phyloP scores from a whole-genome alignment of 2,329 filamentous ascomycete species.

The Cladosporium oxysporum region DNA sequence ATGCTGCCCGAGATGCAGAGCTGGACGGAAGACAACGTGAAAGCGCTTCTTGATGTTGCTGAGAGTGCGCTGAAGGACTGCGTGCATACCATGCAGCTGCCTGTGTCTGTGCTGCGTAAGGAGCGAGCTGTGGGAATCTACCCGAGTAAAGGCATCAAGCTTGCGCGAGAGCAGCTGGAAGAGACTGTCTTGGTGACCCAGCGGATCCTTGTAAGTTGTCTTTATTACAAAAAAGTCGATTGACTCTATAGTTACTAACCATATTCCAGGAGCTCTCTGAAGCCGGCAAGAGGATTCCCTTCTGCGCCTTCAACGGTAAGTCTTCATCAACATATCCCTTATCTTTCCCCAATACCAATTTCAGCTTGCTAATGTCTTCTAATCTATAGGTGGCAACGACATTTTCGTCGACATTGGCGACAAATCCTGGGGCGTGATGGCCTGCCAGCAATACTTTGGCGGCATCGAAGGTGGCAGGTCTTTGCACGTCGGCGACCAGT shows the following conservation, averaged over 20 bases:
- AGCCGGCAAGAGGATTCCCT: constrained; percentile 71
- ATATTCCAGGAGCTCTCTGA: constrained; percentile 65
- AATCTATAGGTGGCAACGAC: constrained; percentile 70
- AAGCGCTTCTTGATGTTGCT: constrained; percentile 80
- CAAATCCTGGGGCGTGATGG: constrained; percentile 92
- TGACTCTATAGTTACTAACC: not conserved
- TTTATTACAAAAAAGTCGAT: too few species aligned
- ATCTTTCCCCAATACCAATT: not conserved
- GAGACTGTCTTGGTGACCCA: constrained; percentile 95
- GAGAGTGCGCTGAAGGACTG: constrained; percentile 83
- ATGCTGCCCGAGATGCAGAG: constrained; percentile 74
- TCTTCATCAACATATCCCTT: constrained; percentile 35
- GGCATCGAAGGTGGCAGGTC: constrained; percentile 74
- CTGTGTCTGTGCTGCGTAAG: constrained; percentile 81
- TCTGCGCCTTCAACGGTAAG: constrained; percentile 87
- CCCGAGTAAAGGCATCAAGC: constrained; percentile 49
- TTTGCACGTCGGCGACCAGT: constrained; percentile 93
- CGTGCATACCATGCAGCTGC: constrained; percentile 74
- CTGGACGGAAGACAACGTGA: constrained; percentile 77
- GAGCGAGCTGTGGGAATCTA: constrained; percentile 65
- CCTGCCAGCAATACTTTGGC: constrained; percentile 89
- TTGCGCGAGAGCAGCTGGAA: constrained; percentile 80
- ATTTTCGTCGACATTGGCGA: constrained; percentile 99
- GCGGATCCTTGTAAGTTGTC: constrained; percentile 66
- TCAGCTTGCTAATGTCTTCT: constrained; percentile 25